Conservation (phyloP, 495 filamentous ascomycete species). For the Xylaria longipes region DNA sequence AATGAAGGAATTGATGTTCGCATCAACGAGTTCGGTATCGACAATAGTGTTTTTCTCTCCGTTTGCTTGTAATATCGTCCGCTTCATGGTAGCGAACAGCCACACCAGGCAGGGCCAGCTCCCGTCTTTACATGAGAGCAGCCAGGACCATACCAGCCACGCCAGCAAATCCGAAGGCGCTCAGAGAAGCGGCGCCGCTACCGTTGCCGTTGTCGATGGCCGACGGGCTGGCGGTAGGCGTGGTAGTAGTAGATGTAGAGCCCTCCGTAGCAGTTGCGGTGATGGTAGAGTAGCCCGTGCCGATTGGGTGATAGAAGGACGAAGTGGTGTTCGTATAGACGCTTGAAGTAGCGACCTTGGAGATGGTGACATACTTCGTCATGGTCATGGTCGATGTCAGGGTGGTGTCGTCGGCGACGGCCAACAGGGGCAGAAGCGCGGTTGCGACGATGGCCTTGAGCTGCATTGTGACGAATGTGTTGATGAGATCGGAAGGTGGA, state of each 20-base stretch:
- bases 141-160: constrained; percentile 53
- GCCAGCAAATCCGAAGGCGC: constrained; percentile 47
- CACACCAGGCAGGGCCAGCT: constrained; percentile 19
- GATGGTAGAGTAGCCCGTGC: constrained; percentile 32
- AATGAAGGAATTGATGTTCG: constrained; percentile 51
- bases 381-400: constrained; percentile 57
- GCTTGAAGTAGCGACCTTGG: constrained; percentile 43
- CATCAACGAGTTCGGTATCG: constrained; percentile 49
- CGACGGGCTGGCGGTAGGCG: constrained; percentile 37
- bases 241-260: constrained; percentile 36
- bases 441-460: constrained; percentile 42
- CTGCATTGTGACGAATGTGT: constrained; percentile 44
- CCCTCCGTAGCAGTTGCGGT: constrained; percentile 30
- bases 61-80: constrained; percentile 13
- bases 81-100: constrained; percentile 20
- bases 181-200: constrained; percentile 44
- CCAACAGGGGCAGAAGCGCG: constrained; percentile 53
- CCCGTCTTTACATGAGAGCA: constrained; percentile 48
- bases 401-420: constrained; percentile 49
- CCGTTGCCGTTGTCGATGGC: constrained; percentile 43
- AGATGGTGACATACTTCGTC: constrained; percentile 60
- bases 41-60: constrained; percentile 22
- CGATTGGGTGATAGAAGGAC: constrained; percentile 27
- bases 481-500: constrained; percentile 26
- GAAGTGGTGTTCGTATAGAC: constrained; percentile 34